These are phyloP conservation scores for Petunia hybrid DNA, from an alignment of 305 asterid species.

Conservation along the genomic window DNA sequence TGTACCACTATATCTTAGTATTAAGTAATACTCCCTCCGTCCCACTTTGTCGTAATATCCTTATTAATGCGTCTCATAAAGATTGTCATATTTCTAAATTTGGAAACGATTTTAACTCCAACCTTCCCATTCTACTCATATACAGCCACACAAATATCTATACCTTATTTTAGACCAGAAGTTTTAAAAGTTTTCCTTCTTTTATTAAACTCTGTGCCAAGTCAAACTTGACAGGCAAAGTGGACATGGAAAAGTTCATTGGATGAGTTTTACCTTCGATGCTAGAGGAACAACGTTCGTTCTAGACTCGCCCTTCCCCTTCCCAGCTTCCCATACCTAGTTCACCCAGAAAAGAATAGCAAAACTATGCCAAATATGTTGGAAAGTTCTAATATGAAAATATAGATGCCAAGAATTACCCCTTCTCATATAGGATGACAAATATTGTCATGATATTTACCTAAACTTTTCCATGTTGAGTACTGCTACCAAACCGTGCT, in stretches of 20 bases:
- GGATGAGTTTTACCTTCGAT: slow-evolving; percentile 21
- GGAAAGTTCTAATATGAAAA: slow-evolving; percentile 10
- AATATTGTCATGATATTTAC: slow-evolving; percentile 8
- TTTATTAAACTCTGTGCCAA: no score
- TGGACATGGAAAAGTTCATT: background rate
- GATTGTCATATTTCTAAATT: no score
- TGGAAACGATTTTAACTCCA: no score
- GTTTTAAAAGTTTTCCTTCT: no score
- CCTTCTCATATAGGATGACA: background rate
- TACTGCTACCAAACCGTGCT: background rate
- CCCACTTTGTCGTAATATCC: no score
- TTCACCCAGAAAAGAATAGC: slow-evolving; percentile 8
- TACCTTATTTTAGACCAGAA: no score
- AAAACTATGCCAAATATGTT: background rate
- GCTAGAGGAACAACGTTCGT: slow-evolving; percentile 5
- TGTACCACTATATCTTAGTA: slow-evolving; percentile 20
- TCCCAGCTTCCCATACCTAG: background rate
- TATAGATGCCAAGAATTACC: slow-evolving; percentile 20
- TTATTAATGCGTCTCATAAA: no score
- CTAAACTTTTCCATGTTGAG: background rate
- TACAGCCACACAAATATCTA: no score
- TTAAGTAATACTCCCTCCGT: background rate
- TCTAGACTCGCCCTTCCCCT: slow-evolving; percentile 18
- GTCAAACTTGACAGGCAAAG: no score
- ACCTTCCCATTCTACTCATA: no score